Evolutionary conservation across 1,139 yeast species (phyloP), one percentile per base, ranked within the genome.

Genomic region (Hyphopichia buzzinii): DNA sequence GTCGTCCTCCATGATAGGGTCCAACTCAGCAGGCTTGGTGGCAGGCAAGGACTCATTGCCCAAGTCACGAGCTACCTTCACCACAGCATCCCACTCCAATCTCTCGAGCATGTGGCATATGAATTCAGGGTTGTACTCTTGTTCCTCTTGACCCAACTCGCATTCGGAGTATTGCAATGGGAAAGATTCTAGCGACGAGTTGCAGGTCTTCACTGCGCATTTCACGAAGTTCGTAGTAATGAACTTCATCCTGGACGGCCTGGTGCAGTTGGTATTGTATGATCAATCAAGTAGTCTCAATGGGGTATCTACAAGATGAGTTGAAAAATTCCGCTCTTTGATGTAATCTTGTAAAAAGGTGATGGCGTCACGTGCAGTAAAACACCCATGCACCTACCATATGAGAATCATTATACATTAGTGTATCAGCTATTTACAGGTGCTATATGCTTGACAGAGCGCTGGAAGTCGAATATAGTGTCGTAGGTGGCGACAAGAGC

Each of bases 151-250:
- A 13, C 77, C 82, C 35, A 92, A 67, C 48, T 84, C 77, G 52
- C 92, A 82, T 38, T 84, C 88, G 38, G 76, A 64, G 57, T 75
- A 90, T 44, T 72, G 69, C 39, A 92, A 72, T 2, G 99, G 99
- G 57, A 89, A 92, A 14, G 95, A 79, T 5, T 80, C 79, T 22
- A 79, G 75, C 8, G 92, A 76, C 21, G 80, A 67, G 39, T 84
- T 87, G 55, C 99, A 92, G 4, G 79, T 55, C 52, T 84, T 82
- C 43, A 89, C 86, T 0, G 97, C 92, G 62, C 99, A 92, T 59
- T 85, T 89, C 43, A 92, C 95, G 60, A 92, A 94, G 61, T 94
- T 92, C 29, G 97, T 87, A 23, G 98, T 90, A 30, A 92, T 69
- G 52, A 92, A 82, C 67, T 92, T 92, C 98, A 92, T 90, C 26